Evolutionary conservation across 108 stramenopile genomes (phyloP), one percentile per base, ranked within the genome.

Genomic region (Parietichytrium sp.): DNA sequence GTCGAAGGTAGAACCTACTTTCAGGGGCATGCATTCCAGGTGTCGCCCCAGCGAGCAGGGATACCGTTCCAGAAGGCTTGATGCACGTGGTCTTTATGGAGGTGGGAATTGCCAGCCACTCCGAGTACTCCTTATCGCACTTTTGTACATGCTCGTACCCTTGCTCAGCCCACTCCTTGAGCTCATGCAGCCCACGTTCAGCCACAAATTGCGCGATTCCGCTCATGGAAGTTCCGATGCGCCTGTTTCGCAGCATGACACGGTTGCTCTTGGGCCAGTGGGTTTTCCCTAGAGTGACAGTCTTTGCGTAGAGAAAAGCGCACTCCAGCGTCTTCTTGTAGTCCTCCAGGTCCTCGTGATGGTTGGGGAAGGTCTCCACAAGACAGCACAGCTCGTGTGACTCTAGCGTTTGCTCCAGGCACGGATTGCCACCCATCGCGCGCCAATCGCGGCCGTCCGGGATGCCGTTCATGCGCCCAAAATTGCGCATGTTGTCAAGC

Each of bases 21-120:
- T 90, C 89, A 25, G 89, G 89, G 36, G 52, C 87, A 79, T 90
- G 89, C 86, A 90, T 89, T 23, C 89, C 89, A 48, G 89, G 89
- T 27, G 89, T 90, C n/a, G 89, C 89, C 13, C 89, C 89, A 4
- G 89, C 89, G 12, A 90, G 87, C 18, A 90, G 87, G 31, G 88
- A 89, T n/a, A 90, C 89, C 18, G 89, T 90, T 18, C 89, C 89
- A 6, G 81, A 83, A 3, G 89, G 89, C 83, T 90, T 90, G 48
- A 90, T 81, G 36, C 61, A 86, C 16, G 89, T 90, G 3, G 88
- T 89, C 84, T 90, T 90, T 49, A 90, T 86, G 38, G 88, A 89
- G 8, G 49, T 45, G 4, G 88, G 88, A 48, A 88, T 84, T 51
- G 79, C 80, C 3, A 88, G 83, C 13, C 81, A 47, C 27, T 85